A percentile compares a stretch with the other conserved stretches of the same genome.
phyloP scores from a whole-genome alignment of 202 grass and related monocot species.

The Panicum virgatum region DNA sequence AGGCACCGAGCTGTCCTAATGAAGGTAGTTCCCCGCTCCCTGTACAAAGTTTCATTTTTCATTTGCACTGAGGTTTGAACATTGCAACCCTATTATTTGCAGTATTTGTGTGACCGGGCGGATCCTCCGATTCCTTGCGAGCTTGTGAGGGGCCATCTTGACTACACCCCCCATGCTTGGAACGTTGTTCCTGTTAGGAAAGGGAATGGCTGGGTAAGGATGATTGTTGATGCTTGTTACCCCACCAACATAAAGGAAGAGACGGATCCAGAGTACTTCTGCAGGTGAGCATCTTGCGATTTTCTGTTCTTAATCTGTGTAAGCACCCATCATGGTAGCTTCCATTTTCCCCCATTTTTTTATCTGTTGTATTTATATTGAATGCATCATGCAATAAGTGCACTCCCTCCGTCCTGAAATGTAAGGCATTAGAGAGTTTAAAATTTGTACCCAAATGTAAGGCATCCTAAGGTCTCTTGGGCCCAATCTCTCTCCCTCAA shows the following conservation, averaged over 20 bases:
- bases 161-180: conserved; percentile 98
- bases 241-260: conserved; percentile 95
- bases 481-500: no score
- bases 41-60: conserved; percentile 18
- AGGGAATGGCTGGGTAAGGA: conserved; percentile 62
- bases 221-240: conserved; percentile 95
- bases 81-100: conserved; percentile 36
- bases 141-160: conserved; percentile 94
- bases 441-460: no score
- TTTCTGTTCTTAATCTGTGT: neutral
- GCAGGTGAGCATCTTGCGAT: conserved; percentile 56
- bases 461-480: no score
- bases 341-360: neutral
- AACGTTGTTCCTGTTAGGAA: conserved; percentile 89
- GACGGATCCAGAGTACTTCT: conserved; percentile 90
- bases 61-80: neutral
- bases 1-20: conserved; percentile 95
- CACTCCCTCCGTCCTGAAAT: no score
- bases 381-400: conserved; percentile 12
- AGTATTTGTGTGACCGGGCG: conserved; percentile 94
- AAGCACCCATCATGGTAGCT: neutral
- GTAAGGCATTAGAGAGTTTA: no score
- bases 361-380: neutral
- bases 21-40: conserved; percentile 62
- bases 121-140: conserved; percentile 97